These are phyloP conservation scores for Quercus glauca DNA, from an alignment of 306 rosid species.

Conservation along the genomic window DNA sequence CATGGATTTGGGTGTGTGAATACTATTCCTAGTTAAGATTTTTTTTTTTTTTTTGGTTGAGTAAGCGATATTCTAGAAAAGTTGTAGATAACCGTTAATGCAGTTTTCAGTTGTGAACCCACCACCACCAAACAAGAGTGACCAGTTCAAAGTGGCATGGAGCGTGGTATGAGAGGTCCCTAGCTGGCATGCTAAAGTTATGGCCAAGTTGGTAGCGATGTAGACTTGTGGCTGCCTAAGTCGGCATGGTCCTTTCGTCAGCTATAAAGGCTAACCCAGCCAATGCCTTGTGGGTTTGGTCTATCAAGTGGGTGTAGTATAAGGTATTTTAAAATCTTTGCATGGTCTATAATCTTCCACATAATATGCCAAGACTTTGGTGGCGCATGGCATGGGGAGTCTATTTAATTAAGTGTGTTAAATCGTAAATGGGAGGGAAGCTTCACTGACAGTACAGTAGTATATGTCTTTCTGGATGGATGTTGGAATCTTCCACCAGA, in stretches of 20 bases:
- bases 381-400: background rate
- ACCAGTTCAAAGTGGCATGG: too few relatives aligned
- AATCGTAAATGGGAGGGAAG: background rate
- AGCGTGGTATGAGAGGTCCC: background rate
- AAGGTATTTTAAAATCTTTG: background rate
- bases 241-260: background rate
- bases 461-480: too few relatives aligned
- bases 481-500: too few relatives aligned
- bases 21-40: too few relatives aligned
- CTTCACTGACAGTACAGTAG: background rate
- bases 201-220: background rate
- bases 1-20: too few relatives aligned
- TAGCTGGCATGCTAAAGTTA: background rate
- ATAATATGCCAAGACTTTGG: background rate
- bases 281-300: background rate
- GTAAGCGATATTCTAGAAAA: background rate
- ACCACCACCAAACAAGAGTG: background rate
- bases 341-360: conserved; percentile 14
- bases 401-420: background rate
- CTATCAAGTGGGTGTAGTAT: background rate
- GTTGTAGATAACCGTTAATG: conserved; percentile 21
- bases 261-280: background rate
- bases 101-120: conserved; percentile 36
- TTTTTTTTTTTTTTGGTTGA: background rate
- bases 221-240: background rate